Evolutionary conservation across 441 rosid species (phyloP).

Genomic region (Manihot esculenta): DNA sequence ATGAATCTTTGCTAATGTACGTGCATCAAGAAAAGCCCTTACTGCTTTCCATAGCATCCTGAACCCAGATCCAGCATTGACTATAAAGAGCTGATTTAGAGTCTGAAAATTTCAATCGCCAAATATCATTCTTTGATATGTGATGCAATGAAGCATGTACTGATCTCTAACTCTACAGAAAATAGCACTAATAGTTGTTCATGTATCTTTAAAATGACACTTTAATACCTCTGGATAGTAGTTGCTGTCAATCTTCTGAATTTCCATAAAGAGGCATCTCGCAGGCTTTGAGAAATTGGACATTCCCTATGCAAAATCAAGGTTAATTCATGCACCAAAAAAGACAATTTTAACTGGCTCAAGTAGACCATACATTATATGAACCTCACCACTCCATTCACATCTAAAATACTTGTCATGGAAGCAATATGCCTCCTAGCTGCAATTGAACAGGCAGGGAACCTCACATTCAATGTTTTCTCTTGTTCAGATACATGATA

Average conservation of each 20-base stretch:
- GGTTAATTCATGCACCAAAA: too few species aligned
- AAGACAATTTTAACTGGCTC: too few species aligned
- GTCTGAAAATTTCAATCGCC: conserved; percentile 36
- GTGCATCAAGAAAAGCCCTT: conserved; percentile 51
- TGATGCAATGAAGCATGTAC: too few species aligned
- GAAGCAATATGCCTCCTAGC: conserved; percentile 58
- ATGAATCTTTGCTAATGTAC: conserved; percentile 54
- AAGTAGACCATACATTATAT: too few species aligned
- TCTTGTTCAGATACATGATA: conserved; percentile 63
- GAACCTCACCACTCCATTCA: conserved; percentile 54
- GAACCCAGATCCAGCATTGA: conserved; percentile 66
- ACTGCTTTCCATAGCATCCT: conserved; percentile 61
- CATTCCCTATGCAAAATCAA: conserved; percentile 46
- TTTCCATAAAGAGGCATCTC: conserved; percentile 54
- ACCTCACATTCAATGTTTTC: conserved; percentile 48
- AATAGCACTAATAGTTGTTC: too few species aligned
- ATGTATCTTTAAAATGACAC: too few species aligned
- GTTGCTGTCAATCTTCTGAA: conserved; percentile 61
- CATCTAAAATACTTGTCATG: conserved; percentile 58
- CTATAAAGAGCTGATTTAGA: conserved; percentile 44
- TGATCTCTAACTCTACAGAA: neutral
- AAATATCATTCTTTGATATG: conserved; percentile 9
- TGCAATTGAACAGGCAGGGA: conserved; percentile 55
- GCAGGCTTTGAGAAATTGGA: conserved; percentile 68
- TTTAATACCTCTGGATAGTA: conserved; percentile 63